phyloP scores from a whole-genome alignment of 805 yeast species.

The Starmerella stigmatis region DNA sequence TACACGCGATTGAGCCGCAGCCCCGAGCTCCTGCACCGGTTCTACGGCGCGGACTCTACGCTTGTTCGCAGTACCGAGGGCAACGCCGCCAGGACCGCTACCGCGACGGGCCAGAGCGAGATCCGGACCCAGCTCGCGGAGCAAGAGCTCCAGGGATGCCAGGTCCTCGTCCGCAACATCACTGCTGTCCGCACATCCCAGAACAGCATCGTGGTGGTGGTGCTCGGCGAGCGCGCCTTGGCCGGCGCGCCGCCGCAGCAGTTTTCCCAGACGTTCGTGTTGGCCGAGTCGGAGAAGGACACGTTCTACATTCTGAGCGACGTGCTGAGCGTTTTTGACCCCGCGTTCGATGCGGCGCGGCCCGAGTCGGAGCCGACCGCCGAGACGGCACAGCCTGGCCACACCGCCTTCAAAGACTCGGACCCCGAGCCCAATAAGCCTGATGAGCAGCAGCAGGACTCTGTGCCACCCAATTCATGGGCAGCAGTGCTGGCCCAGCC shows the following conservation, averaged over 20 bases:
- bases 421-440: neutral
- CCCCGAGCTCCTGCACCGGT: conserved; percentile 29
- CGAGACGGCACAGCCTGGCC: neutral
- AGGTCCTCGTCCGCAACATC: neutral
- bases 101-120: neutral
- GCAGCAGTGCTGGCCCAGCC: conserved; percentile 1
- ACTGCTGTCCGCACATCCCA: conserved; percentile 5
- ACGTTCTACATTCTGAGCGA: conserved; percentile 33
- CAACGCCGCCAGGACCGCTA: conserved; percentile 18
- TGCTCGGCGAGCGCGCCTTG: conserved; percentile 34
- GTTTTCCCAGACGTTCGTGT: conserved; percentile 35
- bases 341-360: neutral
- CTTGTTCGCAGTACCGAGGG: conserved; percentile 34
- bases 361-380: too few species aligned
- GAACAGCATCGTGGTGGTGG: conserved; percentile 31
- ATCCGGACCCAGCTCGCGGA: neutral
- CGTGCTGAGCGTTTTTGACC: conserved; percentile 29
- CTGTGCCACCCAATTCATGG: neutral
- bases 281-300: conserved; percentile 24
- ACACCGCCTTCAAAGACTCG: neutral
- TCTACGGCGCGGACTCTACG: conserved; percentile 31
- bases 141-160: neutral
- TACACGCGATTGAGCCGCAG: conserved; percentile 30
- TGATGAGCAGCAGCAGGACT: too few species aligned
- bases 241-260: conserved; percentile 27